Evolutionary conservation across 2,329 filamentous ascomycete species (phyloP).

Genomic region (Dactylellina sp.): DNA sequence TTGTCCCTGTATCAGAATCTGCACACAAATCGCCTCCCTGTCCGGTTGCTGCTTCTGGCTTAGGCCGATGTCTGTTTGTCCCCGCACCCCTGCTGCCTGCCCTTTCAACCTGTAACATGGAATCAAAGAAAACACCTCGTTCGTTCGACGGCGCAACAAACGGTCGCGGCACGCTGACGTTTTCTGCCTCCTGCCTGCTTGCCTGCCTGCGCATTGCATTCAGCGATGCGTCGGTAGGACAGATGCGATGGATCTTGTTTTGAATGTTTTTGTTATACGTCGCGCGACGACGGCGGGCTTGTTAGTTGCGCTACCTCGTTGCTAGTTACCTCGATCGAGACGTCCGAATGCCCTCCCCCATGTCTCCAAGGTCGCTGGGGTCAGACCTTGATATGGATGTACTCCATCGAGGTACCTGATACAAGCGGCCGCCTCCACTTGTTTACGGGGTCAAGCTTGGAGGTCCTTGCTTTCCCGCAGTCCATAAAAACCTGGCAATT

Average conservation of each 20-base stretch:
- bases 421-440: conserved; percentile 35
- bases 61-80: conserved; percentile 32
- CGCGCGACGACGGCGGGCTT: conserved; percentile 19
- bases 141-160: conserved; percentile 5
- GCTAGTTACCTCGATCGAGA: conserved; percentile 23
- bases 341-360: too few relatives aligned
- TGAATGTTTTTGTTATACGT: conserved; percentile 29
- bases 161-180: conserved; percentile 26
- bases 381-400: conserved; percentile 24
- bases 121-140: too few relatives aligned
- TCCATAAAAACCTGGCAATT: conserved; percentile 44
- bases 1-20: conserved; percentile 57
- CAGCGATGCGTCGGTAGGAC: background rate
- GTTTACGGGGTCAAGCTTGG: conserved; percentile 24
- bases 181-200: too few relatives aligned
- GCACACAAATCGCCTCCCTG: conserved; percentile 14
- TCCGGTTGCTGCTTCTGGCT: conserved; percentile 39
- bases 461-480: conserved; percentile 42
- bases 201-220: conserved; percentile 1
- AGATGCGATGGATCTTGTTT: conserved; percentile 19
- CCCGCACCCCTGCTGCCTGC: conserved; percentile 41
- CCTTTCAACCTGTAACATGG: conserved; percentile 55
- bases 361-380: conserved; percentile 21
- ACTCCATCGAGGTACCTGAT: conserved; percentile 55
- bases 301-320: conserved; percentile 36